phyloP scores from a whole-genome alignment of 441 rosid genomes.

The Pelargonium citronellum region DNA sequence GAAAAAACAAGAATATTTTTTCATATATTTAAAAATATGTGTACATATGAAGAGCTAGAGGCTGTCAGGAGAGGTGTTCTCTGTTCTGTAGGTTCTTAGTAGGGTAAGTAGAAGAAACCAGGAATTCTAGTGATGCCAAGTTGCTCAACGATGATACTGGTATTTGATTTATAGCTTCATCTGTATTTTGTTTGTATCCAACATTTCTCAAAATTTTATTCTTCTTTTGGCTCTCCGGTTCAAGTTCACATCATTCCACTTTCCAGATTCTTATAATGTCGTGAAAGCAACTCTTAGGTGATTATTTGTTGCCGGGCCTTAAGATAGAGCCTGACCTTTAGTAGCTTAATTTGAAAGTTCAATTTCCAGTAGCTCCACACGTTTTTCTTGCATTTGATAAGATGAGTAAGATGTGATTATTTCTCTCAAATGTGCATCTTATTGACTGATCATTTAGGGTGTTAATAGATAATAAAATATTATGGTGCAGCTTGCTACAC shows the following conservation, averaged over 20 bases:
- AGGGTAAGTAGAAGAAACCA: not conserved
- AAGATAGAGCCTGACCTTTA: not conserved
- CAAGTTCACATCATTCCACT: not conserved
- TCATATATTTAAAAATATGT: too few relatives aligned
- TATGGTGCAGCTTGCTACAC: slow-evolving; percentile 77
- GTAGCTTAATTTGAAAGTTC: too few relatives aligned
- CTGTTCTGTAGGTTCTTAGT: not conserved
- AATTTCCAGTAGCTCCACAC: too few relatives aligned
- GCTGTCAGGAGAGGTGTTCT: not conserved
- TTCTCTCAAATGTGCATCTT: too few relatives aligned
- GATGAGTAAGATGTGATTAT: too few relatives aligned
- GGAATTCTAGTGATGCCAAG: not conserved
- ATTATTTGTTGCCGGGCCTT: not conserved
- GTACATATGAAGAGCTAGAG: not conserved
- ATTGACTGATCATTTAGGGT: too few relatives aligned
- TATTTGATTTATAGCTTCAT: too few relatives aligned
- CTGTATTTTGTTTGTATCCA: too few relatives aligned
- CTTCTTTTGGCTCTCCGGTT: not conserved
- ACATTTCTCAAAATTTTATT: too few relatives aligned
- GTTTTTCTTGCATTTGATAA: too few relatives aligned
- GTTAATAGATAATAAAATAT: not conserved
- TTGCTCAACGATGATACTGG: not conserved
- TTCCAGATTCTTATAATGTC: not conserved
- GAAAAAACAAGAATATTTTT: too few relatives aligned
- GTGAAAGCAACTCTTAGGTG: not conserved